Percentiles rank a stretch among this genome's conserved stretches.
These are phyloP conservation scores for Lipomyces yamanashiensis DNA, from an alignment of 805 yeast species.

Conservation along the genomic window DNA sequence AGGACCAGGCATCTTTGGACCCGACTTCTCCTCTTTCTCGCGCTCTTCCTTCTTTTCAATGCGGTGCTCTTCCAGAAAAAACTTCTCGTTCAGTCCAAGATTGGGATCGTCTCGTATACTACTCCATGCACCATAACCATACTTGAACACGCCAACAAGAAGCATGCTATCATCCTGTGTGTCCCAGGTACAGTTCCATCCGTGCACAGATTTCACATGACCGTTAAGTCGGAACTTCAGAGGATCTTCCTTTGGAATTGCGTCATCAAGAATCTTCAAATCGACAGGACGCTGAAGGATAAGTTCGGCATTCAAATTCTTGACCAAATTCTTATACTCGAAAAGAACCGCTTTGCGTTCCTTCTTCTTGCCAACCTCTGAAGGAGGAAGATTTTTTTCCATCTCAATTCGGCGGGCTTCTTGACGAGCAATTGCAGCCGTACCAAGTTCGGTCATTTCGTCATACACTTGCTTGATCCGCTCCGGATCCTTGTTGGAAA, in stretches of 20 bases:
- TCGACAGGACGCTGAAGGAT: slow-evolving; percentile 84
- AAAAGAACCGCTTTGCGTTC: slow-evolving; percentile 90
- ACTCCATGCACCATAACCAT: slow-evolving; percentile 95
- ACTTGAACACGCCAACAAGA: slow-evolving; percentile 82
- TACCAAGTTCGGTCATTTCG: slow-evolving; percentile 70
- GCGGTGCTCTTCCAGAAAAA: slow-evolving; percentile 64
- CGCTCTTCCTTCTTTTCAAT: slow-evolving; percentile 47
- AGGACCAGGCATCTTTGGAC: slow-evolving; percentile 83
- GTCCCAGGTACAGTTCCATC: slow-evolving; percentile 91
- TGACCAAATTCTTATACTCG: slow-evolving; percentile 78
- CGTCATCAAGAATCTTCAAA: slow-evolving; percentile 64
- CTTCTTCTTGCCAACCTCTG: slow-evolving; percentile 57
- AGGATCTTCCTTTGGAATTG: slow-evolving; percentile 60
- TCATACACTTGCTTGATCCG: slow-evolving; percentile 72
- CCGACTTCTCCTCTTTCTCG: slow-evolving; percentile 42
- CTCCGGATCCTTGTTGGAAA: slow-evolving; percentile 83
- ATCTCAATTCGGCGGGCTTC: slow-evolving; percentile 59
- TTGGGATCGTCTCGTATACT: slow-evolving; percentile 95
- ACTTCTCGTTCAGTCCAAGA: slow-evolving; percentile 79
- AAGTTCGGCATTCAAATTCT: slow-evolving; percentile 87
- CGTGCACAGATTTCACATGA: slow-evolving; percentile 78
- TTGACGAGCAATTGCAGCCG: slow-evolving; percentile 64
- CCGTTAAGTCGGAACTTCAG: slow-evolving; percentile 59
- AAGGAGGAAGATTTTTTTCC: slow-evolving; percentile 42
- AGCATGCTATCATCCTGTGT: slow-evolving; percentile 83